Base-by-base conservation (phyloP, 352 stramenopile species). In the Albugo candida region DNA sequence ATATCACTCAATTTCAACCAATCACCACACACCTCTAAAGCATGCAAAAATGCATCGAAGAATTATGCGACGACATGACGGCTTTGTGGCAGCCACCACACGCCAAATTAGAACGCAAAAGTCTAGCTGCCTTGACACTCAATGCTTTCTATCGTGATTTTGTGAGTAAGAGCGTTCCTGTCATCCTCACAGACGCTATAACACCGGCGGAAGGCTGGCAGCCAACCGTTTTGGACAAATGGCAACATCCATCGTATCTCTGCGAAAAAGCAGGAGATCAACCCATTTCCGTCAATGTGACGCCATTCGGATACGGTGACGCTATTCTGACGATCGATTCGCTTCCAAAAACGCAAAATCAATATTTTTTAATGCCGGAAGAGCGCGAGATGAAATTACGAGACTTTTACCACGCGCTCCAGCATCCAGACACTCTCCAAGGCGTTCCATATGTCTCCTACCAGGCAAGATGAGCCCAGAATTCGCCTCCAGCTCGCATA, bases 401-500 rank as follows among this genome's bases (percentile, higher is more conserved):
- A 11, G 47, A 79, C 21, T 87, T 87, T 51, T 56, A 84, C 14
- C 21, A 41, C 14, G 47, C 67, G 17, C 51, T 87, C 12, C 49
- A 61, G 31, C 55, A 83, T 57, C 63, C 63, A 18, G 56, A 78
- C 0, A 44, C 37, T 2, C 74, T 81, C 55, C 67, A 91, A 52
- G 75, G 75, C 11, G 71, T 87, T 19, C 77, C 77, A 5, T 91
- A 91, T 40, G 67, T 91, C 0, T 91, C 77, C 3, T 75, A 91
- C 37, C 77, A 91, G 57, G 65, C 24, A 31, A 31, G 24, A 31
- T 31, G 24, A 31, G 18, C 39, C 20, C 20, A 43, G 39, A 43
- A 24, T 24, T 43, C 18, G 36, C 39, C 8, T 43, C 39, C 24
- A 31, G 24, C 24, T 31, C 24, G 24, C 3, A 10, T 8, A 31